Percentiles rank a stretch among this genome's conserved stretches.
Conservation (phyloP, 495 filamentous ascomycete species). For the Glarea lozoyensis region DNA sequence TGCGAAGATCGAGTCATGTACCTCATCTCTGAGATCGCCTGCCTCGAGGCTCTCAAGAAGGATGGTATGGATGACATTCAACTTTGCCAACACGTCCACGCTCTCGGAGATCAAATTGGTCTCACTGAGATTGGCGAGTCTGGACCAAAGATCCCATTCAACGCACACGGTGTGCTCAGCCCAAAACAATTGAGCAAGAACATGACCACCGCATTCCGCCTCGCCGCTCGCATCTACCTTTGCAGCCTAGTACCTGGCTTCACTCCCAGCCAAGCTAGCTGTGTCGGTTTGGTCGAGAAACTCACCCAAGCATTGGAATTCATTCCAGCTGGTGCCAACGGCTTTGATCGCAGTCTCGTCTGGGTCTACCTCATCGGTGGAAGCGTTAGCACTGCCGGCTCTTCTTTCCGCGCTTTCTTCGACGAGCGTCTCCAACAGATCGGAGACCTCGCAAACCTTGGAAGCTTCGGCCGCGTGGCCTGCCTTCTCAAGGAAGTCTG, state of each 20-base stretch:
- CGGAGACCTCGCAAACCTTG: slow-evolving; percentile 66
- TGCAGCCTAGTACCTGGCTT: slow-evolving; percentile 89
- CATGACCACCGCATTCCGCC: slow-evolving; percentile 81
- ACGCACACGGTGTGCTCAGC: slow-evolving; percentile 62
- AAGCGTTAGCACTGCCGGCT: slow-evolving; percentile 56
- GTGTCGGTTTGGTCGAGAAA: slow-evolving; percentile 62
- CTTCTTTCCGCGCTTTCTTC: slow-evolving; percentile 69
- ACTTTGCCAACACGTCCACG: slow-evolving; percentile 75
- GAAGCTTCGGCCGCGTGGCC: slow-evolving; percentile 79
- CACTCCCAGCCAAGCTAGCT: slow-evolving; percentile 59
- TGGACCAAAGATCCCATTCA: slow-evolving; percentile 44
- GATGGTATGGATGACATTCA: slow-evolving; percentile 74
- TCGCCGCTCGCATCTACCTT: slow-evolving; percentile 89
- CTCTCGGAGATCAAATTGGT: slow-evolving; percentile 74
- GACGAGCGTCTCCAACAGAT: slow-evolving; percentile 59
- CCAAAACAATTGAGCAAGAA: slow-evolving; percentile 75
- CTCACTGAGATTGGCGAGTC: slow-evolving; percentile 53
- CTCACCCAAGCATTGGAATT: slow-evolving; percentile 61
- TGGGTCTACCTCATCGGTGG: slow-evolving; percentile 91
- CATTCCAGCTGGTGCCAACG: slow-evolving; percentile 71
- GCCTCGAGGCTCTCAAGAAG: slow-evolving; percentile 78
- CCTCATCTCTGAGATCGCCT: slow-evolving; percentile 93
- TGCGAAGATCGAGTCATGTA: slow-evolving; percentile 98
- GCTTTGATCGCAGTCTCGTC: slow-evolving; percentile 83
- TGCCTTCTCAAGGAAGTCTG: slow-evolving; percentile 76